Evolutionary conservation across 2,329 filamentous ascomycete genomes (phyloP), one percentile per base, ranked within the genome.

Genomic region (Fusarium acutatum): DNA sequence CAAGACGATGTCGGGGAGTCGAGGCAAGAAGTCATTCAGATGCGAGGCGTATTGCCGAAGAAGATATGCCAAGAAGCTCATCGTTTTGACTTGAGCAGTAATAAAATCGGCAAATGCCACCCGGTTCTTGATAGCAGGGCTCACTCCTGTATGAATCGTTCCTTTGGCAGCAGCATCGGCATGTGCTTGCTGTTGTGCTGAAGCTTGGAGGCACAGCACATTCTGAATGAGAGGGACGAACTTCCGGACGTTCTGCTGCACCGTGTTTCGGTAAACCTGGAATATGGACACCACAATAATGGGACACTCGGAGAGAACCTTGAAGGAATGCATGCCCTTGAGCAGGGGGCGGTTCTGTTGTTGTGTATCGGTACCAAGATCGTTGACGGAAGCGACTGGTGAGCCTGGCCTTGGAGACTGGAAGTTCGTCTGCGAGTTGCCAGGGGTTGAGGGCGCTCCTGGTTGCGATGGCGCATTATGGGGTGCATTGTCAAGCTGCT

Each of bases 241-340:
- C 15, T 92, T 88, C 83, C 94, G 95, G 57, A 99, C 95, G 78
- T 98, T 98, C 63, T 92, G 88, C 41, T 90, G 87, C 5, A 97
- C 96, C 10, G 92, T 92, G 52, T 84, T 86, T 54, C 95, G 91
- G 78, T 99, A 96, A 10, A 96, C 93, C 83, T 99, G 96, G 81
- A 99, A 98, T 74, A 99, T 94, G 8, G 96, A 98, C 2, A 99
- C 96, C 7, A 99, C 96, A 44, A 99, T 98, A 59, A 99, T 99
- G 0, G 96, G 96, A 77, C 96, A 99, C 82, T 99, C 96, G 3
- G 96, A 95, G 9, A 99, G 89, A 30, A 99, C 96, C 82, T 98
- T 99, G 88, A 99, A 99, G 2, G 96, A 99, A 81, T 97, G 94
- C 94, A 98, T 98, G 35, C 96, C 96, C 82, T 94, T 97, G 61